Evolutionary conservation across 2,329 filamentous ascomycete species (phyloP).

Genomic region (Phaeoacremonium minimum): DNA sequence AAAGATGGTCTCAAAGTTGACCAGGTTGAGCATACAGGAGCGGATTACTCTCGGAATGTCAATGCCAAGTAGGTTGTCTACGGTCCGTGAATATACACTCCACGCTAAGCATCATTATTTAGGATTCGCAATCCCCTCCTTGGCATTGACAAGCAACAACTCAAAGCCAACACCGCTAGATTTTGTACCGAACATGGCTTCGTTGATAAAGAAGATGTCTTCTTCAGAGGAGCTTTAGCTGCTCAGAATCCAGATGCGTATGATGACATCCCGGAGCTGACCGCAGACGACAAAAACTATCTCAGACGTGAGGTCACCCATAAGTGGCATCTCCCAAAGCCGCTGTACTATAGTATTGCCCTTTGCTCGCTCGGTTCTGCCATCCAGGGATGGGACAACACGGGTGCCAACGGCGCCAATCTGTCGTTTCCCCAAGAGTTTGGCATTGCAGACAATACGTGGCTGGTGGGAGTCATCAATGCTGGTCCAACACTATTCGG

Average conservation of each 20-base stretch:
- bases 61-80: conserved; percentile 20
- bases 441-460: conserved; percentile 34
- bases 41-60: conserved; percentile 22
- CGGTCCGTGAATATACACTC: not conserved
- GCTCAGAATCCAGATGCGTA: conserved; percentile 64
- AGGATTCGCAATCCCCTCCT: conserved; percentile 52
- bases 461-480: conserved; percentile 63
- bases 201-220: conserved; percentile 50
- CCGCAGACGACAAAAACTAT: conserved; percentile 20
- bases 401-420: conserved; percentile 53
- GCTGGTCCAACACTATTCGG: conserved; percentile 23
- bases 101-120: not conserved
- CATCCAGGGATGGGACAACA: conserved; percentile 45
- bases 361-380: conserved; percentile 50
- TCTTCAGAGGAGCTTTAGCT: conserved; percentile 69
- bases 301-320: conserved; percentile 61
- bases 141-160: conserved; percentile 42
- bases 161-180: conserved; percentile 50
- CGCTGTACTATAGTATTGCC: conserved; percentile 55
- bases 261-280: conserved; percentile 58
- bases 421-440: conserved; percentile 54
- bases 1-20: conserved; percentile 8
- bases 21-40: conserved; percentile 13
- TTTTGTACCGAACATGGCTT: conserved; percentile 59
- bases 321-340: conserved; percentile 61